phyloP scores from a whole-genome alignment of 441 rosid species.

The Isatis lusitanica region DNA sequence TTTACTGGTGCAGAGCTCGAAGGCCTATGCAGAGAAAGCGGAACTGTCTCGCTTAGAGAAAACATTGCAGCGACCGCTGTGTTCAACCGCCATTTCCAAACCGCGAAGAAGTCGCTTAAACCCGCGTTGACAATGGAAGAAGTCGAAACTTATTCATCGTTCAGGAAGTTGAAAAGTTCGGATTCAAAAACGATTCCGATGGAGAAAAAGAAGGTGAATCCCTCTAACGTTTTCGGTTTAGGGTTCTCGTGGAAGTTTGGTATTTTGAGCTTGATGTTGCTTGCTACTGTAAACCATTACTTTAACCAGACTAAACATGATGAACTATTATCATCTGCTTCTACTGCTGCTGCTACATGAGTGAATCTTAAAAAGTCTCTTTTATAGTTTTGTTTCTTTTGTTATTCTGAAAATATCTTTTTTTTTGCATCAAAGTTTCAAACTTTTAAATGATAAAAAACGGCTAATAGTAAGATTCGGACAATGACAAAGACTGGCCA shows the following conservation, averaged over 20 bases:
- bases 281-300: slow-evolving; percentile 46
- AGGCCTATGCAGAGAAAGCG: slow-evolving; percentile 84
- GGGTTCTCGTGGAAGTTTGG: slow-evolving; percentile 38
- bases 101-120: slow-evolving; percentile 60
- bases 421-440: background rate
- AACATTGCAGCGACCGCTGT: slow-evolving; percentile 64
- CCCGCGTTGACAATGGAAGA: slow-evolving; percentile 75
- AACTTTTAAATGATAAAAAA: slow-evolving; percentile 20
- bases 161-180: slow-evolving; percentile 38
- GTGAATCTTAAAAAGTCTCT: background rate
- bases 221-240: slow-evolving; percentile 17
- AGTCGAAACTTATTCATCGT: slow-evolving; percentile 62
- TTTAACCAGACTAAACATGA: slow-evolving; percentile 23
- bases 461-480: slow-evolving; percentile 20
- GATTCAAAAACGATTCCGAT: slow-evolving; percentile 8
- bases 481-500: slow-evolving; percentile 28
- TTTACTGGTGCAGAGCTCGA: slow-evolving; percentile 90
- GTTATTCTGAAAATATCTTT: background rate
- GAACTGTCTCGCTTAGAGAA: slow-evolving; percentile 85
- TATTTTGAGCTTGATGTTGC: slow-evolving; percentile 37
- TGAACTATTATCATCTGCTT: slow-evolving; percentile 19
- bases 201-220: slow-evolving; percentile 14
- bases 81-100: slow-evolving; percentile 61
- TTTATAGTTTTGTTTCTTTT: background rate
- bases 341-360: slow-evolving; percentile 34